Evolutionary conservation across 257 asterid species (phyloP).

Genomic region (Forsythia suspensa): DNA sequence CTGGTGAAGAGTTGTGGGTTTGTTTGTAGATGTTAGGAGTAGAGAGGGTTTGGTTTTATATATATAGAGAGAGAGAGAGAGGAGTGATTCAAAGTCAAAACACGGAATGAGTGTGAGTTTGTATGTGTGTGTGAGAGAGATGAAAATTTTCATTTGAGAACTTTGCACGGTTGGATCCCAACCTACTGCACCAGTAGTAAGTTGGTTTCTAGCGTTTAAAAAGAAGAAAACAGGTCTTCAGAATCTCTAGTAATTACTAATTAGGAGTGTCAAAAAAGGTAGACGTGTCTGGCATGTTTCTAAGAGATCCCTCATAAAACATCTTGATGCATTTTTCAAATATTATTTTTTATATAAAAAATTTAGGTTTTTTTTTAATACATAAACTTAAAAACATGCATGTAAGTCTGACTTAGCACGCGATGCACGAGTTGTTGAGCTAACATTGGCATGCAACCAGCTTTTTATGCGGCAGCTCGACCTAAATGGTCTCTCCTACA

Average conservation of each 20-base stretch:
- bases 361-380: too few relatives aligned
- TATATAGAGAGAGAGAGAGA: neutral
- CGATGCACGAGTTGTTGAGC: too few relatives aligned
- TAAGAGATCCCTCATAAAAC: too few relatives aligned
- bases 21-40: conserved; percentile 17
- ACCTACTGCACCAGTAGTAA: neutral
- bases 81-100: conserved; percentile 38
- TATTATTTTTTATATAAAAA: too few relatives aligned
- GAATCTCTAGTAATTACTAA: neutral
- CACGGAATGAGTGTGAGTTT: conserved; percentile 24
- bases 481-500: neutral
- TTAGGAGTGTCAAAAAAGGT: neutral
- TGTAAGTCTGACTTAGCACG: too few relatives aligned
- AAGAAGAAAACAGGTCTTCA: neutral
- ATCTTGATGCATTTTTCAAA: too few relatives aligned
- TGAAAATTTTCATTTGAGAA: neutral
- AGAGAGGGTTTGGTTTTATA: neutral
- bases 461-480: neutral
- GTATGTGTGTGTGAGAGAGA: neutral
- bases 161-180: neutral
- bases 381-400: too few relatives aligned
- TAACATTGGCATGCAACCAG: too few relatives aligned
- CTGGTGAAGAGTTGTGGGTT: conserved; percentile 16
- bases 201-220: neutral
- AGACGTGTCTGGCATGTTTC: too few relatives aligned